A percentile compares a stretch with the other conserved stretches of the same genome.
phyloP scores from a whole-genome alignment of 2,329 filamentous ascomycete genomes.

The Verticillium albo-atrum region DNA sequence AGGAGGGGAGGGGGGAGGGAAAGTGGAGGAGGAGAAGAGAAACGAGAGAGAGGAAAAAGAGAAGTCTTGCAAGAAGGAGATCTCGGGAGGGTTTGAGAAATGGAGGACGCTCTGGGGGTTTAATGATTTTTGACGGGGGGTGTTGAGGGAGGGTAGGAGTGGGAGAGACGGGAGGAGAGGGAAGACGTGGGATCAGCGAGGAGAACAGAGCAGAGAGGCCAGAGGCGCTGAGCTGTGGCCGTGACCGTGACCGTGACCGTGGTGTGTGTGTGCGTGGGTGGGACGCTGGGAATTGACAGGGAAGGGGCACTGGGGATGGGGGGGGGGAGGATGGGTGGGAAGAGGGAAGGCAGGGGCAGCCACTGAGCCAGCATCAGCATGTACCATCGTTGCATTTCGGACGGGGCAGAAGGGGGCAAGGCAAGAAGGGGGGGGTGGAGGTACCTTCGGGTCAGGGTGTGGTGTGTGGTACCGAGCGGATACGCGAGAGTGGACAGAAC shows the following conservation, averaged over 20 bases:
- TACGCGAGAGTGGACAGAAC: not conserved
- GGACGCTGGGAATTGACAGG: slow-evolving; percentile 2
- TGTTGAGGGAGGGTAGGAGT: slow-evolving; percentile 18
- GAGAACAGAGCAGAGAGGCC: not conserved
- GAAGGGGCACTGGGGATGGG: slow-evolving; percentile 1
- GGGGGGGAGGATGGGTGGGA: not conserved
- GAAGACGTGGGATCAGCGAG: slow-evolving; percentile 10
- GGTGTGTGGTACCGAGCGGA: not conserved
- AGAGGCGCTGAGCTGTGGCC: slow-evolving; percentile 8
- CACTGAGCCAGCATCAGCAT: not conserved
- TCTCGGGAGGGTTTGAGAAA: slow-evolving; percentile 30
- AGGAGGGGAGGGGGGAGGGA: slow-evolving; percentile 19
- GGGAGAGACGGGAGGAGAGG: slow-evolving; percentile 4
- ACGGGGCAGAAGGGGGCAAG: not conserved
- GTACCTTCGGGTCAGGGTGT: not conserved
- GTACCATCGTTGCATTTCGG: not conserved
- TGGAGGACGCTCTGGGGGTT: slow-evolving; percentile 32
- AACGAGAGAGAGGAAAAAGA: slow-evolving; percentile 31
- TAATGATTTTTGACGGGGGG: slow-evolving; percentile 30
- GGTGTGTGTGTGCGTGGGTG: slow-evolving; percentile 4
- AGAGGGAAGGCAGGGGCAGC: slow-evolving; percentile 1
- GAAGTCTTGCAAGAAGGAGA: slow-evolving; percentile 34
- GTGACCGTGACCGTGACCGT: slow-evolving; percentile 1
- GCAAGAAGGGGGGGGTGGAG: not conserved
- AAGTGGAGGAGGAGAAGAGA: slow-evolving; percentile 20